Evolutionary conservation across 345 rosid species (phyloP), one percentile per base, ranked within the genome.

Genomic region (Excoecaria agallocha): DNA sequence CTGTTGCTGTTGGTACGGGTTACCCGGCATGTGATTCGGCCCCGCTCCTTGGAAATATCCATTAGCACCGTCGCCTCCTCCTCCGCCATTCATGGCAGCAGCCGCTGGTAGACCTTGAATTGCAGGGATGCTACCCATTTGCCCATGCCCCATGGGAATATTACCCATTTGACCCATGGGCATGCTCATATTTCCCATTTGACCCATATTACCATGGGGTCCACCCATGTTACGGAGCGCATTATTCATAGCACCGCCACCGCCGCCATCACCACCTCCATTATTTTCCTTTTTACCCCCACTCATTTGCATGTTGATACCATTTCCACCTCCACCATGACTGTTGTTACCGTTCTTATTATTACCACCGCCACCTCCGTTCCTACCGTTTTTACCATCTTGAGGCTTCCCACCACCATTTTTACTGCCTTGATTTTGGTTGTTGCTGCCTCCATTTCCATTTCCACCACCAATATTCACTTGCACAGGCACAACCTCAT

Each of bases 91-190:
- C 79, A 85, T 80, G 17, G 89, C 87, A 39, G 85, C 74, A 30
- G 57, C 35, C 3, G 97, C 94, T 0, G 98, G 97, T 13, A 90
- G 84, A 20, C 98, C 98, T 75, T 88, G 96, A 41, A 89, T 96
- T 1, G 98, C 93, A 6, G 87, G 86, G 66, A 86, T 64, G 66
- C 70, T 83, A 22, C 82, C 78, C 86, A 82, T 78, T 59, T 74
- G 83, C 70, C 82, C 84, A 79, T 74, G 83, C 70, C 82, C 84
- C 80, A 85, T 79, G 9, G 69, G 69, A 50, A 73, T 12, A 17
- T 74, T 76, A 11, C 87, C 87, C 85, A 85, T 43, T 43, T 43
- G 46, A 43, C 46, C 3, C 46, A 43, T 43, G 5, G 46, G 46
- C 8, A 1, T 0, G 46, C 8, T 43, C 8, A 43, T 6, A 43